phyloP scores from a whole-genome alignment of 2,329 filamentous ascomycete genomes.

The Gliomastix tumulicola region DNA sequence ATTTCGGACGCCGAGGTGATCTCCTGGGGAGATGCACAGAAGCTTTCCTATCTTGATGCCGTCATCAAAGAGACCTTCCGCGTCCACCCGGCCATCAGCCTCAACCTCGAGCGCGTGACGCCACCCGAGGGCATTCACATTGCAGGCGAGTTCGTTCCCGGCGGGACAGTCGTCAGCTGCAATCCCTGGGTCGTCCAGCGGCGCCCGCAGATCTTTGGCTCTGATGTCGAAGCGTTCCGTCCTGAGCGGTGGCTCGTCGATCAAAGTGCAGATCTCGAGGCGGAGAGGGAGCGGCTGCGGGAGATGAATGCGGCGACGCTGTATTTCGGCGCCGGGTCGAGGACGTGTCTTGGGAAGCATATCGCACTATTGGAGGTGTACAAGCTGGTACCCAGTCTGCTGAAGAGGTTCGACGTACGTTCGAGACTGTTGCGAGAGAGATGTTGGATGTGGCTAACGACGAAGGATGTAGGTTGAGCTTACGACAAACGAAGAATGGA shows the following conservation, averaged over 20 bases:
- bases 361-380: slow-evolving; percentile 23
- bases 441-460: slow-evolving; percentile 3
- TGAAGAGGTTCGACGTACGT: slow-evolving; percentile 55
- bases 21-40: slow-evolving; percentile 62
- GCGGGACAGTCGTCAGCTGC: slow-evolving; percentile 20
- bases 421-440: neutral
- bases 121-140: slow-evolving; percentile 27
- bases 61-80: slow-evolving; percentile 41
- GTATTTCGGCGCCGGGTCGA: slow-evolving; percentile 21
- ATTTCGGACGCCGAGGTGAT: slow-evolving; percentile 51
- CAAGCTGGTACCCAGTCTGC: slow-evolving; percentile 38
- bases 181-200: slow-evolving; percentile 24
- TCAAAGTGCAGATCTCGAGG: slow-evolving; percentile 38
- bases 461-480: neutral
- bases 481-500: slow-evolving; percentile 43
- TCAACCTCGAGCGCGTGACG: slow-evolving; percentile 37
- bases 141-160: slow-evolving; percentile 18
- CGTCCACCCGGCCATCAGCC: slow-evolving; percentile 34
- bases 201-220: slow-evolving; percentile 30
- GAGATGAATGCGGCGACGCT: slow-evolving; percentile 25
- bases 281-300: slow-evolving; percentile 20
- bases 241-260: slow-evolving; percentile 46
- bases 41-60: slow-evolving; percentile 51
- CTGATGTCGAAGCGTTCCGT: slow-evolving; percentile 32
- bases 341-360: slow-evolving; percentile 24